phyloP scores from a whole-genome alignment of 1,284 basidiomycete species.

The Sporisorium graminicola region DNA sequence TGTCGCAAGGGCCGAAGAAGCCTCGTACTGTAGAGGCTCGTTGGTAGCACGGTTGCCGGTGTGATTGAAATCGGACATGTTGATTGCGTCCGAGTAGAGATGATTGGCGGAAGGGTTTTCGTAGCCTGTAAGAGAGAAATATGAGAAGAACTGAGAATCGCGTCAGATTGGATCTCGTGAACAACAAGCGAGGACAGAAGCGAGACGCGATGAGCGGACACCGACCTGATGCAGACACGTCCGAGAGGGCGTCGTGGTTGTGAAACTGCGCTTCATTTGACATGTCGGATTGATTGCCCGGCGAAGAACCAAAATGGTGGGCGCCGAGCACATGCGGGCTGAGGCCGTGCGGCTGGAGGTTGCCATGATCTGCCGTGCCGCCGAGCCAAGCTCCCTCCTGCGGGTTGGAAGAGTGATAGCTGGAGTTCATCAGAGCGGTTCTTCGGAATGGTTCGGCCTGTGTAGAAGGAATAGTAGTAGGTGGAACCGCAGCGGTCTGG shows the following conservation, averaged over 20 bases:
- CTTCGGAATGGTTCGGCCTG: background rate
- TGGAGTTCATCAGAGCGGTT: conserved; percentile 30
- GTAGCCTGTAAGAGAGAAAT: conserved; percentile 14
- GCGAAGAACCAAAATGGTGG: conserved; percentile 41
- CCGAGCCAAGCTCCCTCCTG: conserved; percentile 48
- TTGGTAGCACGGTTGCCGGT: conserved; percentile 7
- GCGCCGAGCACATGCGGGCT: conserved; percentile 14
- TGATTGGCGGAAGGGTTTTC: conserved; percentile 30
- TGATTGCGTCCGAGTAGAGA: conserved; percentile 37
- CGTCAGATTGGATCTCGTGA: conserved; percentile 3
- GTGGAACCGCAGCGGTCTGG: background rate
- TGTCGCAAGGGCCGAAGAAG: conserved; percentile 31
- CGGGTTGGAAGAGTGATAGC: conserved; percentile 28
- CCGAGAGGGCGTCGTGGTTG: conserved; percentile 35
- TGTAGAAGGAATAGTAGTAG: background rate
- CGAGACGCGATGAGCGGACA: background rate
- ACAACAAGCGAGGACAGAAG: background rate
- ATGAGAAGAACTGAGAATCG: background rate
- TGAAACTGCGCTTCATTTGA: conserved; percentile 55
- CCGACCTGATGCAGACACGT: conserved; percentile 32
- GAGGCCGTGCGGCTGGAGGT: conserved; percentile 11
- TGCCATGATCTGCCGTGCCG: conserved; percentile 14
- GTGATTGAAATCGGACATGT: conserved; percentile 29
- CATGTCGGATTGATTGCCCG: conserved; percentile 46
- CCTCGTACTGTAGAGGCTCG: conserved; percentile 12